Percentiles rank a stretch among this genome's conserved stretches.
These are phyloP conservation scores for Tylopilus sp. DNA, from an alignment of 768 basidiomycete genomes.

Conservation along the genomic window DNA sequence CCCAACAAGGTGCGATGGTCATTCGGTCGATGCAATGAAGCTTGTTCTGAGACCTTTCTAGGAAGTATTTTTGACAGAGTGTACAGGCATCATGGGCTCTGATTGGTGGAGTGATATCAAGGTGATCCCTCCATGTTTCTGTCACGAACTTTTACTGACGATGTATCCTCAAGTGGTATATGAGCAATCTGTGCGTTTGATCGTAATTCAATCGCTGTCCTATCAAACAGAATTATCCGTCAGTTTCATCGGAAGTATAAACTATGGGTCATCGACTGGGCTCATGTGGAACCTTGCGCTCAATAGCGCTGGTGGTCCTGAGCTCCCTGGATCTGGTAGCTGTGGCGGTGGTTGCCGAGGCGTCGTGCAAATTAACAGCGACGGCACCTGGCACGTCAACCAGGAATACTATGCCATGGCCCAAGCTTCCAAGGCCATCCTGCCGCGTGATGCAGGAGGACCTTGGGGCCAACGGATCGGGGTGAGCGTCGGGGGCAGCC, in stretches of 20 bases:
- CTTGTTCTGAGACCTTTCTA: constrained; percentile 6
- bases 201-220: constrained; percentile 22
- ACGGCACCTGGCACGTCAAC: constrained; percentile 61
- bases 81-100: constrained; percentile 58
- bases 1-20: constrained; percentile 43
- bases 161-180: constrained; percentile 53
- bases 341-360: constrained; percentile 66
- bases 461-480: constrained; percentile 69
- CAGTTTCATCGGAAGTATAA: constrained; percentile 39
- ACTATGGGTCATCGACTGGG: constrained; percentile 37
- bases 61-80: constrained; percentile 55
- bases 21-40: not conserved
- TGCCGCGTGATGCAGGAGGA: constrained; percentile 65
- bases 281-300: constrained; percentile 79
- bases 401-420: constrained; percentile 79
- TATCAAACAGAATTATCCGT: constrained; percentile 12
- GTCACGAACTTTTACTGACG: constrained; percentile 7
- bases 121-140: constrained; percentile 31
- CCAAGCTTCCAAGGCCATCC: constrained; percentile 68
- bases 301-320: constrained; percentile 59
- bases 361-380: constrained; percentile 62
- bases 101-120: constrained; percentile 85
- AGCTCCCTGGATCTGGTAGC: constrained; percentile 59
- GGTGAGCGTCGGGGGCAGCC: constrained; percentile 53
- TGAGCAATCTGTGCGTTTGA: constrained; percentile 55